phyloP scores from a whole-genome alignment of 2,329 filamentous ascomycete genomes.

The Diaporthe humulicola region DNA sequence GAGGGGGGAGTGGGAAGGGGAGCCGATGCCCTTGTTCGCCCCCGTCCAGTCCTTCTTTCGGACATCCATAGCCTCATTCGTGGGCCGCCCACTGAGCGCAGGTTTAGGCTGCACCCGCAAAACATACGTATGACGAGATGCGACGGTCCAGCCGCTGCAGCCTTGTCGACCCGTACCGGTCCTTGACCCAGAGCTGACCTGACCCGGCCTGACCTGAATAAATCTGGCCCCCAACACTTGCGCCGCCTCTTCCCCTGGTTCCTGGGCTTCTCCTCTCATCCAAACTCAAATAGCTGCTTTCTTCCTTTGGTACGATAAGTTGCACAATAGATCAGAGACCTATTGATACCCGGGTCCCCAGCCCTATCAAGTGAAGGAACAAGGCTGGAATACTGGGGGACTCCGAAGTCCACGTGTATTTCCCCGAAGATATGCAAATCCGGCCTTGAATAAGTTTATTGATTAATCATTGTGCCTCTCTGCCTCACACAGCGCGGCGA shows the following conservation, averaged over 20 bases:
- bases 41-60: not conserved
- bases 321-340: not conserved
- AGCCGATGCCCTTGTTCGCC: not conserved
- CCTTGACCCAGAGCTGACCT: conserved; percentile 26
- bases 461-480: not conserved
- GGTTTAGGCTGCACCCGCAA: conserved; percentile 26
- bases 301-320: not conserved
- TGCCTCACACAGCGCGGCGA: conserved; percentile 21
- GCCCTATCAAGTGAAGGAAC: conserved; percentile 2
- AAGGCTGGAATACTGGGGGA: conserved; percentile 13
- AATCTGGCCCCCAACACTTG: conserved; percentile 26
- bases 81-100: conserved; percentile 17
- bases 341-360: not conserved
- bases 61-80: conserved; percentile 9
- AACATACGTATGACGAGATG: conserved; percentile 32
- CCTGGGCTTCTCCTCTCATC: conserved; percentile 11
- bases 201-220: conserved; percentile 19
- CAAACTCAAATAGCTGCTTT: conserved; percentile 2
- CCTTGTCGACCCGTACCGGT: conserved; percentile 30
- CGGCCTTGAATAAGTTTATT: not conserved
- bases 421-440: not conserved
- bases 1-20: not conserved
- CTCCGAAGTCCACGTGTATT: not conserved
- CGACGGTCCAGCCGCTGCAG: conserved; percentile 35
- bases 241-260: not conserved